Evolutionary conservation across 176 grass and related monocot species (phyloP), one percentile per base, ranked within the genome.

Genomic region (Canna indica): DNA sequence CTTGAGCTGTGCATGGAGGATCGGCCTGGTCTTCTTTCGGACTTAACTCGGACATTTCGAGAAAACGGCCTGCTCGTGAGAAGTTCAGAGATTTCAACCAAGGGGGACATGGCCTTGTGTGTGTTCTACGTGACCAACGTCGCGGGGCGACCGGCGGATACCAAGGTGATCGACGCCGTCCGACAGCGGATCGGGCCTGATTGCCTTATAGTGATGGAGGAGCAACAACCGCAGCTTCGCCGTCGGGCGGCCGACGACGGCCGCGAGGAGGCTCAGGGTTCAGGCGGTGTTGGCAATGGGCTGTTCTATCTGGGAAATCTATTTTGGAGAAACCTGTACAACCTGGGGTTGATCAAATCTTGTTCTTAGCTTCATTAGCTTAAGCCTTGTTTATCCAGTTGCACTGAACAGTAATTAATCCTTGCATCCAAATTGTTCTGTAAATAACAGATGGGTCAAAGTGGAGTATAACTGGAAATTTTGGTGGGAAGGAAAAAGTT

Each of bases 161-260:
- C 36, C 16, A 24, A 24, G n/a, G 71, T 36, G 6, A 42, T 73
- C 24, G 71, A 73, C 13, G 54, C 71, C 3, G 54, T 73, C 25
- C 52, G 71, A n/a, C 20, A 59, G 36, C 41, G 54, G 34, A 73
- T 73, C 7, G 24, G 53, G 0, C 25, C 54, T 7, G 71, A 42
- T 59, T 73, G 54, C 26, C 71, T 73, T 24, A 73, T 42, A 22
- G 53, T 73, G n/a, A 33, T 41, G 71, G 71, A 73, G 71, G 56
- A 73, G 56, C 71, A 31, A 24, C 54, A 30, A 3, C 71, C 35
- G 34, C 32, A 29, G 24, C 35, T 41, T 24, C 54, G 36, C 33
- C n/a, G n/a, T 0, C 34, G 28, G 71, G 52, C 35, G 34, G 50
- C 53, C 34, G 46, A 52, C 15, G 45, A 17, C 30, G 26, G 25